Evolutionary conservation across 2,329 filamentous ascomycete species (phyloP).

Genomic region (Botryotinia globosa): DNA sequence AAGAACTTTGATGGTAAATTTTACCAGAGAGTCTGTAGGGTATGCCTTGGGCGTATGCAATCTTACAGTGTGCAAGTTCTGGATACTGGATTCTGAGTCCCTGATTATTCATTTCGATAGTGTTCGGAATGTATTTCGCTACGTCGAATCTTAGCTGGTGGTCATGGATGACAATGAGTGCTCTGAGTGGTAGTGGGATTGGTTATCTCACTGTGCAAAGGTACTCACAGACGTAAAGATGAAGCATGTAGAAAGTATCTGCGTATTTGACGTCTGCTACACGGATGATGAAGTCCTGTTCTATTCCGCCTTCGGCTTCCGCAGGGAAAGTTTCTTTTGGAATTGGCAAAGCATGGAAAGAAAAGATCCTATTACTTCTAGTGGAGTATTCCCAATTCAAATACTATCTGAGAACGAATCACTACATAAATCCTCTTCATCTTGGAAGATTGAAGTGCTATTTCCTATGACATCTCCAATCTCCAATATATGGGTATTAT

Average conservation of each 20-base stretch:
- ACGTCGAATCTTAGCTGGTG: too few relatives aligned
- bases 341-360: background rate
- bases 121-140: background rate
- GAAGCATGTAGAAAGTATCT: too few relatives aligned
- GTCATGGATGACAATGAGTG: background rate
- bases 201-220: background rate
- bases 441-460: background rate
- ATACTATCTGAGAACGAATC: accelerated
- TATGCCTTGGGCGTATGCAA: accelerated
- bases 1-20: accelerated
- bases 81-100: background rate
- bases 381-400: accelerated
- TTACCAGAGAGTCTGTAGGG: background rate
- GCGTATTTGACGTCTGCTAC: background rate
- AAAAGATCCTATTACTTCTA: background rate
- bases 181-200: background rate
- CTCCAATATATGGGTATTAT: background rate
- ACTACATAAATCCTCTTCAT: background rate
- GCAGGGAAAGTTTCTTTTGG: background rate
- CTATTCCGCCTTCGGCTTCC: background rate
- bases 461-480: too few relatives aligned
- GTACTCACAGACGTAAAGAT: accelerated
- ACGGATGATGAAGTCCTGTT: background rate
- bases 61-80: background rate
- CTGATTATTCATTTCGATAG: background rate